phyloP scores from a whole-genome alignment of 108 stramenopile species.

The Nitzschia sp. region DNA sequence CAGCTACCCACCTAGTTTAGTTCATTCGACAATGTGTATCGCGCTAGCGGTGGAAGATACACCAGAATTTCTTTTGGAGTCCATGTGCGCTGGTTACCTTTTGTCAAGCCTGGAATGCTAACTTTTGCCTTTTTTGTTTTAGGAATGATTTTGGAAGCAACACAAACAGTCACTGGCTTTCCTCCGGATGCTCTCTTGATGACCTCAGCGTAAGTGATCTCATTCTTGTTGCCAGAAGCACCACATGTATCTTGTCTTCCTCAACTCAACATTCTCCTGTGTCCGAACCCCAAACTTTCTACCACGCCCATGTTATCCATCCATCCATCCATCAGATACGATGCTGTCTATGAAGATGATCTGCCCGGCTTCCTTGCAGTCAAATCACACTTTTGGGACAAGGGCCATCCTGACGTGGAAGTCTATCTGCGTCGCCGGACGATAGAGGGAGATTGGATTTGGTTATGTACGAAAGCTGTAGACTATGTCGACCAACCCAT shows the following conservation, averaged over 20 bases:
- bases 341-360: constrained; percentile 76
- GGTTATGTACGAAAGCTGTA: constrained; percentile 70
- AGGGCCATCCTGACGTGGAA: constrained; percentile 69
- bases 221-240: too few species aligned
- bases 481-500: constrained; percentile 66
- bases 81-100: neutral
- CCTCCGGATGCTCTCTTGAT: constrained; percentile 72
- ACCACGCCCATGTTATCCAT: too few species aligned
- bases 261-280: neutral
- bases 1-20: neutral
- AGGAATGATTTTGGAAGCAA: constrained; percentile 85
- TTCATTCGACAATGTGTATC: neutral
- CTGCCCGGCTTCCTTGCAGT: constrained; percentile 69
- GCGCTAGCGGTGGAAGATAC: neutral
- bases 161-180: constrained; percentile 77
- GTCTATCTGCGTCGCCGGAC: constrained; percentile 66
- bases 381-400: constrained; percentile 85
- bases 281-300: too few species aligned
- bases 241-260: neutral
- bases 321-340: constrained; percentile 48
- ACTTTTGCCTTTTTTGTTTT: neutral
- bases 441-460: constrained; percentile 70
- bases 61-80: neutral
- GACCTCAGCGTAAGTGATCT: constrained; percentile 80
- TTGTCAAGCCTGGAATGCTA: neutral